These are phyloP conservation scores for Malus sylvestris DNA, from an alignment of 306 rosid species.

Conservation along the genomic window DNA sequence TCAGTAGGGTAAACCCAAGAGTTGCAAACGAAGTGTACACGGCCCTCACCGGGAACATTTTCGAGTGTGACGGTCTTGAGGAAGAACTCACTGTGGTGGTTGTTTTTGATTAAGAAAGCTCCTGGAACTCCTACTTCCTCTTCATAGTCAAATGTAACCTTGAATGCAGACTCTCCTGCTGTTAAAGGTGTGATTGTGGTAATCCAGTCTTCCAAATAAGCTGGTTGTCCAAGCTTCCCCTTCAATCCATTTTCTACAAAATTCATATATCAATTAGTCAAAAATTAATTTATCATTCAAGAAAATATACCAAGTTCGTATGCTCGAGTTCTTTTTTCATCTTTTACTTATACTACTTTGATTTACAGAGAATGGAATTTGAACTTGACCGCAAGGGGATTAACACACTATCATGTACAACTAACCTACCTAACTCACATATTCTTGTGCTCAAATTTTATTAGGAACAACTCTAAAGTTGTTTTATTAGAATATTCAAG, in stretches of 20 bases:
- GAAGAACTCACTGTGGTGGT: conserved; percentile 41
- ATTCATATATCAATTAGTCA: not conserved
- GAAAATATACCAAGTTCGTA: too few species aligned
- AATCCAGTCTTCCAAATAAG: conserved; percentile 46
- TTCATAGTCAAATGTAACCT: conserved; percentile 45
- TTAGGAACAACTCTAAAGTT: not conserved
- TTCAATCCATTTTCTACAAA: conserved; percentile 31
- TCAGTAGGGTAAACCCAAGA: conserved; percentile 57
- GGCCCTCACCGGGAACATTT: conserved; percentile 38
- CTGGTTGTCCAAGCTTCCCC: conserved; percentile 54
- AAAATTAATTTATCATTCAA: too few species aligned
- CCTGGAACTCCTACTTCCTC: conserved; percentile 47
- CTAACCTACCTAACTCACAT: too few species aligned
- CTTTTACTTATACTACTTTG: too few species aligned
- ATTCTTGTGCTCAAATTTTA: not conserved
- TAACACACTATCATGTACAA: too few species aligned
- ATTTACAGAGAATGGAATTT: too few species aligned
- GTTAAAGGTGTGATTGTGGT: conserved; percentile 32
- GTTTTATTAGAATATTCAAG: not conserved
- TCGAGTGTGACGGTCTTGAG: conserved; percentile 55
- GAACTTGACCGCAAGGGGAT: too few species aligned
- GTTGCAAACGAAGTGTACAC: conserved; percentile 49
- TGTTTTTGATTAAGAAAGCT: conserved; percentile 44
- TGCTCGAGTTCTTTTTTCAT: too few species aligned
- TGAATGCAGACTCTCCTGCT: conserved; percentile 34